Percentiles rank a stretch among this genome's conserved stretches.
phyloP scores from a whole-genome alignment of 164 flowering plant species.

The Vitis cinerea region DNA sequence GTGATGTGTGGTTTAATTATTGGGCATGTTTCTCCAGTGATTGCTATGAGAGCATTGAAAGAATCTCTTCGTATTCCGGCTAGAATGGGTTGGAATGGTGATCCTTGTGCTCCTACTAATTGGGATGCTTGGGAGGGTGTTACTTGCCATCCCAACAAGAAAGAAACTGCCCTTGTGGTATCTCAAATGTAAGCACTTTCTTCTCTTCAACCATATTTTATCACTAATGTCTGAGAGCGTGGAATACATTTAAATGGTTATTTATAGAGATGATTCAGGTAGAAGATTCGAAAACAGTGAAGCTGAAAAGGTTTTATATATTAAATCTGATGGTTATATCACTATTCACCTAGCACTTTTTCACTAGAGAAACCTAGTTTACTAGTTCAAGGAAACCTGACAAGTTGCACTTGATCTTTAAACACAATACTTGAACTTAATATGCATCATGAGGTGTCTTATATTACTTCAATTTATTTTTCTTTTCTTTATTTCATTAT shows the following conservation, averaged over 20 bases:
- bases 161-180: conserved; percentile 63
- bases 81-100: conserved; percentile 99
- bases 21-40: conserved; percentile 44
- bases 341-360: too few species aligned
- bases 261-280: not conserved
- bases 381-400: too few species aligned
- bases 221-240: not conserved
- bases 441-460: too few species aligned
- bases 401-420: too few species aligned
- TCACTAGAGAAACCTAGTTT: too few species aligned
- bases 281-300: too few species aligned
- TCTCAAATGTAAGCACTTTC: conserved; percentile 69
- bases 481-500: too few species aligned
- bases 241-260: conserved; percentile 1
- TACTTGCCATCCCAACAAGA: conserved; percentile 63
- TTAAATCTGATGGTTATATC: too few species aligned
- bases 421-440: too few species aligned
- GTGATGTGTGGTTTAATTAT: conserved; percentile 3
- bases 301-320: too few species aligned
- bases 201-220: not conserved
- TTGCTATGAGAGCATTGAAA: conserved; percentile 85
- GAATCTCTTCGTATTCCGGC: conserved; percentile 83
- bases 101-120: conserved; percentile 92
- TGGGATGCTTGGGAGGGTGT: conserved; percentile 99
- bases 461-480: too few species aligned